A percentile compares a stretch with the other conserved stretches of the same genome.
Evolutionary conservation across 2,329 filamentous ascomycete species (phyloP).

Genomic region (Thelonectria olida): DNA sequence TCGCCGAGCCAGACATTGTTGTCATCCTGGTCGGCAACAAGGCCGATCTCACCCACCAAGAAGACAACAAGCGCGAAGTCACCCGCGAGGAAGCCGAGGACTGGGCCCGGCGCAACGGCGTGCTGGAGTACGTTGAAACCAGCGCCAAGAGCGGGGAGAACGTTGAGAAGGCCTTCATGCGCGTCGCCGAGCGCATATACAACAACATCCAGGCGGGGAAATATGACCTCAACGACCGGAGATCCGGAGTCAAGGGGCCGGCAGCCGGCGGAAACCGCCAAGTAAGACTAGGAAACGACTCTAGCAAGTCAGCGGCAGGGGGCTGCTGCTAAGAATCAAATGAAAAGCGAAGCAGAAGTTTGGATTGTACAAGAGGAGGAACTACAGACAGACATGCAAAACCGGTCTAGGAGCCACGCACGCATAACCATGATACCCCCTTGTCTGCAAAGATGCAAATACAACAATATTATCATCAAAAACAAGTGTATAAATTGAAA

Average conservation of each 20-base stretch:
- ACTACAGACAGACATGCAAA: constrained; percentile 15
- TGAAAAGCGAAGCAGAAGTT: neutral
- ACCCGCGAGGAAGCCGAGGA: constrained; percentile 84
- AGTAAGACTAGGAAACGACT: constrained; percentile 57
- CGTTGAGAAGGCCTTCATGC: constrained; percentile 91
- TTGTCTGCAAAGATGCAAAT: constrained; percentile 27
- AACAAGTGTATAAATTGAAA: constrained; percentile 39
- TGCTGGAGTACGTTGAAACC: constrained; percentile 95
- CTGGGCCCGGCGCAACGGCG: constrained; percentile 86
- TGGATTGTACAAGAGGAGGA: constrained; percentile 12
- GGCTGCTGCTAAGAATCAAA: constrained; percentile 57
- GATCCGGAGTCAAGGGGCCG: constrained; percentile 87
- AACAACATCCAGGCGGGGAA: constrained; percentile 95
- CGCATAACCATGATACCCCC: constrained; percentile 45
- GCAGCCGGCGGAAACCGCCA: constrained; percentile 58
- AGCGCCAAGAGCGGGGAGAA: constrained; percentile 95
- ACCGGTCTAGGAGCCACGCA: constrained; percentile 32
- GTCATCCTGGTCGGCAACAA: constrained; percentile 97
- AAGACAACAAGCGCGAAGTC: constrained; percentile 78
- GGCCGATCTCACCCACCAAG: constrained; percentile 74
- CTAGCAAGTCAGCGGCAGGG: constrained; percentile 50
- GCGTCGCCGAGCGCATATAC: constrained; percentile 95
- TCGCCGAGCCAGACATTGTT: constrained; percentile 94
- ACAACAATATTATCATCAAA: constrained; percentile 34
- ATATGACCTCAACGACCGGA: constrained; percentile 92